Evolutionary conservation across 768 basidiomycete genomes (phyloP).

Genomic region (Leccinum incarnatum): DNA sequence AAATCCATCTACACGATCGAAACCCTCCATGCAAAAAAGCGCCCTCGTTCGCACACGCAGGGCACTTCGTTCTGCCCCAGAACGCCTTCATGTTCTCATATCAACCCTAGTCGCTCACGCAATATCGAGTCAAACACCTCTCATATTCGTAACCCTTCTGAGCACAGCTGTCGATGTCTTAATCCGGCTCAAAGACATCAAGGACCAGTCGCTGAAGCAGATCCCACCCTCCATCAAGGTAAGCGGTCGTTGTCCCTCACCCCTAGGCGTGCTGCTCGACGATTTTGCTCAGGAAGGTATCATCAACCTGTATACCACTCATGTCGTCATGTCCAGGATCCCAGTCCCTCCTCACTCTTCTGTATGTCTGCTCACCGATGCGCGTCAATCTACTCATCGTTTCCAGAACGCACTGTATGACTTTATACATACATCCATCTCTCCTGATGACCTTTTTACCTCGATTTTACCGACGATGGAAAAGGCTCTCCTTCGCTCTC

Average conservation of each 20-base stretch:
- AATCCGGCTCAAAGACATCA: constrained; percentile 59
- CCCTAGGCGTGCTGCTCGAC: neutral
- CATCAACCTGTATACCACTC: constrained; percentile 53
- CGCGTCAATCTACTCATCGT: constrained; percentile 9
- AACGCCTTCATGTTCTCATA: constrained; percentile 49
- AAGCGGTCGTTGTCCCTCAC: neutral
- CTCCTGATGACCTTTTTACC: constrained; percentile 47
- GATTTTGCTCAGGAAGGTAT: constrained; percentile 48
- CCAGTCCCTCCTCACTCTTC: constrained; percentile 56
- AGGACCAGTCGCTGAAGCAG: constrained; percentile 40
- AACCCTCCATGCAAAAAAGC: constrained; percentile 58
- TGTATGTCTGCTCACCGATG: constrained; percentile 38
- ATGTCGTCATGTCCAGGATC: constrained; percentile 67
- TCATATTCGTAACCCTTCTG: constrained; percentile 49
- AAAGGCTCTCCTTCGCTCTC: constrained; percentile 76
- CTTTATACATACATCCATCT: constrained; percentile 56
- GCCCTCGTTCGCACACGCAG: constrained; percentile 60
- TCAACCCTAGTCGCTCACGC: constrained; percentile 48
- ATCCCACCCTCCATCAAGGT: constrained; percentile 50
- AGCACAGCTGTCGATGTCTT: constrained; percentile 71
- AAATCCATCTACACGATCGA: constrained; percentile 49
- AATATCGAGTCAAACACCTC: constrained; percentile 47
- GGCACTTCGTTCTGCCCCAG: constrained; percentile 63
- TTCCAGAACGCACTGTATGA: constrained; percentile 53
- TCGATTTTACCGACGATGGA: constrained; percentile 71